Base-by-base conservation (phyloP, 2,329 filamentous ascomycete genomes). In the Chaetomium strumarium region DNA sequence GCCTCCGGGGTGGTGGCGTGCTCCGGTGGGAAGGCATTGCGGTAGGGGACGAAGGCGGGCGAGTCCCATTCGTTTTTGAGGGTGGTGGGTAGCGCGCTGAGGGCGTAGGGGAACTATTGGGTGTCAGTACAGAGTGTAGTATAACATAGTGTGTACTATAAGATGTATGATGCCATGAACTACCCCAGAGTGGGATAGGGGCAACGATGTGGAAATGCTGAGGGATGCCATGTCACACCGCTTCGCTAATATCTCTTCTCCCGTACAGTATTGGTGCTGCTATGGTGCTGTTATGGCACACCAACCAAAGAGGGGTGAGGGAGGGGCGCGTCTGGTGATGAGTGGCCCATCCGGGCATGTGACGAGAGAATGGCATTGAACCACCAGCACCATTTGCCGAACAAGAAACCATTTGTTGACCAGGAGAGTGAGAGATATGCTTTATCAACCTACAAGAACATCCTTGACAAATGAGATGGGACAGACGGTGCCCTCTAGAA, bases 391-490 rank as follows among this genome's bases (percentile, higher is more conserved):
- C 51, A 51, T 47, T 24, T 24, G 24, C 24, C 24, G 7, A 38
- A 37, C 30, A 44, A 52, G 20, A 42, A 19, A 34, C 31, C 14
- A 48, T 38, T n/a, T 16, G 34, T 37, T 9, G 34, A 13, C n/a
- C 34, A 41, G 20, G 24, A 58, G 49, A 29, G 53, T 48, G 57
- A 56, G 47, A 44, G 52, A 59, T 51, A n/a, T 29, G 41, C 13
- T 12, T 36, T 17, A 16, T 37, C 34, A 13, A 57, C 86, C 80
- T 81, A 91, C 88, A 73, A 91, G 74, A 59, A 88, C 81, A 68
- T 90, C 85, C 72, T 88, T 88, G 70, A 91, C 88, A 70, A 91
- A 91, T 62, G 85, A 88, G 67, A 91, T 90, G 62, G 86, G 85
- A 68, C 86, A 90, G 58, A 91, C 83, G 46, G 88, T 91, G 58